Evolutionary conservation across 345 rosid genomes (phyloP).

Genomic region (Gossypium thurberi): DNA sequence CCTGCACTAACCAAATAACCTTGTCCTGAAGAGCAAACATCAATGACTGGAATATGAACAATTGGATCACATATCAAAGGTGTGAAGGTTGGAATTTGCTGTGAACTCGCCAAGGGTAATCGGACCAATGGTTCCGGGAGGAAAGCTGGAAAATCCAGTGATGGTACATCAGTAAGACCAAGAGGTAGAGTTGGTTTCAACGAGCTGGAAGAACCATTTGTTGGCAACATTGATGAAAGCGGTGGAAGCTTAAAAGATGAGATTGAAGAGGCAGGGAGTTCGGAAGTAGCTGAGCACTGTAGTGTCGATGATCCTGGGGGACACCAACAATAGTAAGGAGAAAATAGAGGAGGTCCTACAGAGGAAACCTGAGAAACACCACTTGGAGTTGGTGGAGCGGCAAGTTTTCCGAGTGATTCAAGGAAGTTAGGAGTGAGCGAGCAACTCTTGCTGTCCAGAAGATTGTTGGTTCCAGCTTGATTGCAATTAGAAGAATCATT

Average conservation of each 20-base stretch:
- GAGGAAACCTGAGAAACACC: conserved; percentile 35
- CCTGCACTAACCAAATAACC: conserved; percentile 89
- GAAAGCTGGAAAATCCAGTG: conserved; percentile 40
- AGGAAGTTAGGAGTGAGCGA: conserved; percentile 26
- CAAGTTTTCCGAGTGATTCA: conserved; percentile 37
- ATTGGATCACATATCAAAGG: conserved; percentile 92
- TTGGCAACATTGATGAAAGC: conserved; percentile 53
- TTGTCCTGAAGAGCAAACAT: conserved; percentile 92
- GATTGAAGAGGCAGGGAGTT: conserved; percentile 32
- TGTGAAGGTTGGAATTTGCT: conserved; percentile 65
- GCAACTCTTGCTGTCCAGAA: conserved; percentile 19
- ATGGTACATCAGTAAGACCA: conserved; percentile 49
- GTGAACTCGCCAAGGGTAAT: conserved; percentile 48
- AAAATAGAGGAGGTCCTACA: conserved; percentile 38
- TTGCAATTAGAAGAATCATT: conserved; percentile 25
- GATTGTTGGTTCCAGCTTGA: conserved; percentile 25
- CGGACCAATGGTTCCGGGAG: conserved; percentile 56
- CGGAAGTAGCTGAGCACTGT: conserved; percentile 32
- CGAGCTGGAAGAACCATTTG: conserved; percentile 38
- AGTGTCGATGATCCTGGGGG: conserved; percentile 50
- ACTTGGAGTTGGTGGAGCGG: conserved; percentile 25
- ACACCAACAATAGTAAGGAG: conserved; percentile 95
- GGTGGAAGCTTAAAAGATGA: conserved; percentile 61
- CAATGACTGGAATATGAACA: conserved; percentile 83
- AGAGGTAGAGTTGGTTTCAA: conserved; percentile 46